Evolutionary conservation across 768 basidiomycete genomes (phyloP), one percentile per base, ranked within the genome.

Genomic region (Asterophora lycoperdoides): DNA sequence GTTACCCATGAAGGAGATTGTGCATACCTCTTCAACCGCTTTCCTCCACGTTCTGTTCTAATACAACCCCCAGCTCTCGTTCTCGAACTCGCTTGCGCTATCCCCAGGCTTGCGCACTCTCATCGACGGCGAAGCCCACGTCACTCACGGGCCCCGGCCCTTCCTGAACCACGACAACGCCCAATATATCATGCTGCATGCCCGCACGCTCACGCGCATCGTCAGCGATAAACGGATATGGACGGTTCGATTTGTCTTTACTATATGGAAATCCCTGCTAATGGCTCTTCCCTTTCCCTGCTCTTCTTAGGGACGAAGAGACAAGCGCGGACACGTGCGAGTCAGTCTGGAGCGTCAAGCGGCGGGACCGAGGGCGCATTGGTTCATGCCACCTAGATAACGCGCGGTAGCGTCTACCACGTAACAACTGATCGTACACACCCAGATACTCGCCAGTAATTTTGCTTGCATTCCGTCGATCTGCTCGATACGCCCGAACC

Each of bases 1-100:
- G 19, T 57, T 83, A n/a, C 78, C 80, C 3, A 60, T 71, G 42
- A 77, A 73, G 55, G 77, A 81, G 4, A 54, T 77, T 23, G 79
- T 80, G 41, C 35, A 73, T 60, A 13, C 7, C 23, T 7, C 40
- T 19, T 18, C 36, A 7, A 30, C 36, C 13, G 23, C 53, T 44
- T 51, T 41, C 17, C 34, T 28, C 32, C 17, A 9, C 30, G 41
- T 32, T 18, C 8, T 32, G 44, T 29, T 39, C 26, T 34, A 34
- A 46, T 40, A n/a, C 30, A 10, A 5, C 29, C 44, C 38, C 3
- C 41, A 71, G 68, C 30, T 51, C 1, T 23, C 54, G 0, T 78
- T 80, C 45, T 61, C 68, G 0, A 44, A 44, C 17, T 70, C 68
- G 14, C 60, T 80, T 14, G 44, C 61, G 1, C 56, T 48, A 7